A percentile compares a stretch with the other conserved stretches of the same genome.
Conservation (phyloP, 495 filamentous ascomycete species). For the Elaphomyces granulatus region DNA sequence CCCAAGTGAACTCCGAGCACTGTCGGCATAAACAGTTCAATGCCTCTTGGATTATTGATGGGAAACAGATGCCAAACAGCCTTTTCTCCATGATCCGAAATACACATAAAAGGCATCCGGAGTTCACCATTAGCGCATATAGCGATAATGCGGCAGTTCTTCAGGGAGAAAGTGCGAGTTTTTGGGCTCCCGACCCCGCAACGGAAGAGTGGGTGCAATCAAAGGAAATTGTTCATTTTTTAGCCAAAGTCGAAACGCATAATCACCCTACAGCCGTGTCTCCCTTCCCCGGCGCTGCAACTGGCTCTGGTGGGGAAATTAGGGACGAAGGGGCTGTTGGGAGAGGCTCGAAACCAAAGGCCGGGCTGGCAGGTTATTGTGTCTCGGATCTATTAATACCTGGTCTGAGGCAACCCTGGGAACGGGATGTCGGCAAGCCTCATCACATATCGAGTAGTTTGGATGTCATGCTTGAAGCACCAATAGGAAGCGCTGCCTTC, state of each 20-base stretch:
- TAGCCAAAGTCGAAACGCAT: conserved; percentile 96
- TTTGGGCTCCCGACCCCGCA: conserved; percentile 74
- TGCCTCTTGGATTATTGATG: conserved; percentile 94
- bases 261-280: conserved; percentile 96
- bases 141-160: conserved; percentile 95
- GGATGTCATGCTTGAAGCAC: conserved; percentile 95
- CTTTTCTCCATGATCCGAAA: conserved; percentile 94
- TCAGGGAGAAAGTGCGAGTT: conserved; percentile 55
- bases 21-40: conserved; percentile 81
- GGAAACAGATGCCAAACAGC: conserved; percentile 55
- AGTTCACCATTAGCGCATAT: conserved; percentile 81
- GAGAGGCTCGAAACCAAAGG: conserved; percentile 82
- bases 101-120: conserved; percentile 66
- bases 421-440: conserved; percentile 77
- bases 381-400: conserved; percentile 90
- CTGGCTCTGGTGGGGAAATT: conserved; percentile 90
- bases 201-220: conserved; percentile 76
- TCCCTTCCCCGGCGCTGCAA: conserved; percentile 70
- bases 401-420: conserved; percentile 69
- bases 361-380: conserved; percentile 82
- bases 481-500: conserved; percentile 84
- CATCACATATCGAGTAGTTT: conserved; percentile 82
- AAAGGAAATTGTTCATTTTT: conserved; percentile 75
- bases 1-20: conserved; percentile 61
- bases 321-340: conserved; percentile 91